Evolutionary conservation across 257 asterid species (phyloP).

Genomic region (Scutellaria galericulata): DNA sequence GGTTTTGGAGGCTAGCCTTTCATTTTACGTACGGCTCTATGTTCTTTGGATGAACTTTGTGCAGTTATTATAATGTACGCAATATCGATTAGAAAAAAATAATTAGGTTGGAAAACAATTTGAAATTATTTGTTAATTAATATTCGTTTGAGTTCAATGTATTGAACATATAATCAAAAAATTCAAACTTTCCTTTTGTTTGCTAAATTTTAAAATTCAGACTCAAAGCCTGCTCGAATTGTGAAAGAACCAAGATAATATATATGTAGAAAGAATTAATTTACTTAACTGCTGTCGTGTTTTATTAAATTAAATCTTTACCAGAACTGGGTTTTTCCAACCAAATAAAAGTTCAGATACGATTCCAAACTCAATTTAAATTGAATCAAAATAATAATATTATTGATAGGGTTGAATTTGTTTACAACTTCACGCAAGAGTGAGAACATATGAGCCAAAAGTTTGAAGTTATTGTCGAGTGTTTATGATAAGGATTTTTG

Average conservation of each 20-base stretch:
- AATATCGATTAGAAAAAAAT: background rate
- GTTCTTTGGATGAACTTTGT: background rate
- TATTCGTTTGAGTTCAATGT: background rate
- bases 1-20: conserved; percentile 17
- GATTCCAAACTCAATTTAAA: background rate
- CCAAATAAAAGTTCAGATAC: background rate
- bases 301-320: background rate
- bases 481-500: conserved; percentile 30
- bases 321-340: background rate
- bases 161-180: background rate
- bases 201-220: background rate
- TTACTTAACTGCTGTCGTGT: background rate
- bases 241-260: background rate
- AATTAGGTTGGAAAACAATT: background rate
- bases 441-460: conserved; percentile 16
- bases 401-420: background rate
- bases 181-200: background rate
- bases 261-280: background rate
- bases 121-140: background rate
- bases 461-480: conserved; percentile 32
- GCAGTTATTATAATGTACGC: background rate
- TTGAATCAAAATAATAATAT: background rate
- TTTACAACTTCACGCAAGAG: background rate
- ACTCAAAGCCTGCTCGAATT: background rate
- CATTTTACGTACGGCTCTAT: background rate